A percentile compares a stretch with the other conserved stretches of the same genome.
phyloP scores from a whole-genome alignment of 352 stramenopile genomes.

The Globisporangium heterothallicum region DNA sequence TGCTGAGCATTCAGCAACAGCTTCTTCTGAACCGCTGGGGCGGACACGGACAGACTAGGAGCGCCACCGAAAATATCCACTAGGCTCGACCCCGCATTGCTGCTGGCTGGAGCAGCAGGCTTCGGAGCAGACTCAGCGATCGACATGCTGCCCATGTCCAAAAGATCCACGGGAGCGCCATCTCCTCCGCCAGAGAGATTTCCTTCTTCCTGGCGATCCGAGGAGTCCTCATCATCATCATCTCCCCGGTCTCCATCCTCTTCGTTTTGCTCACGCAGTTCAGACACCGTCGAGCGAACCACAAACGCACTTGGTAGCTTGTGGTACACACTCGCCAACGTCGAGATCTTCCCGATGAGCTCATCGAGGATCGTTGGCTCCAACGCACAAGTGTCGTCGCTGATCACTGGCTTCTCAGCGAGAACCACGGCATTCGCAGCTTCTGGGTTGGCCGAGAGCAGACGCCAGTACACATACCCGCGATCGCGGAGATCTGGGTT shows the following conservation, averaged over 20 bases:
- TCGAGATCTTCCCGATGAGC: slow-evolving; percentile 97
- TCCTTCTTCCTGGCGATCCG: slow-evolving; percentile 48
- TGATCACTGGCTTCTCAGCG: slow-evolving; percentile 98
- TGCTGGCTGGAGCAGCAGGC: slow-evolving; percentile 22
- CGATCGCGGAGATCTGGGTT: slow-evolving; percentile 98
- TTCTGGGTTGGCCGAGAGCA: slow-evolving; percentile 97
- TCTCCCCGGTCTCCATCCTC: slow-evolving; percentile 44
- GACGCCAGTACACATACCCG: slow-evolving; percentile 99
- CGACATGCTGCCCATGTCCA: slow-evolving; percentile 86
- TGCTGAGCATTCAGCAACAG: slow-evolving; percentile 69
- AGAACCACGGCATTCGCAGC: slow-evolving; percentile 97
- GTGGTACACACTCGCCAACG: slow-evolving; percentile 97
- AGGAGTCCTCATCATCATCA: slow-evolving; percentile 55
- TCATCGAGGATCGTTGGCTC: slow-evolving; percentile 95
- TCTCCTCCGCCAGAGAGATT: slow-evolving; percentile 17
- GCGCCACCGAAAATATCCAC: slow-evolving; percentile 84
- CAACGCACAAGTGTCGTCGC: slow-evolving; percentile 96
- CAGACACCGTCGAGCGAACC: slow-evolving; percentile 74
- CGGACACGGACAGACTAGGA: slow-evolving; percentile 25
- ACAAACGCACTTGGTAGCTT: slow-evolving; percentile 88
- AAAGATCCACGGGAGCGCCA: slow-evolving; percentile 51
- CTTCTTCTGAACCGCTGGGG: slow-evolving; percentile 52
- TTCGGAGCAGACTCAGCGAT: slow-evolving; percentile 47
- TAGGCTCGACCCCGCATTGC: slow-evolving; percentile 31
- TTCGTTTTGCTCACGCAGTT: slow-evolving; percentile 62